Base-by-base conservation (phyloP, 148 eudicot species). In the Amaranthus hypochondriacus region DNA sequence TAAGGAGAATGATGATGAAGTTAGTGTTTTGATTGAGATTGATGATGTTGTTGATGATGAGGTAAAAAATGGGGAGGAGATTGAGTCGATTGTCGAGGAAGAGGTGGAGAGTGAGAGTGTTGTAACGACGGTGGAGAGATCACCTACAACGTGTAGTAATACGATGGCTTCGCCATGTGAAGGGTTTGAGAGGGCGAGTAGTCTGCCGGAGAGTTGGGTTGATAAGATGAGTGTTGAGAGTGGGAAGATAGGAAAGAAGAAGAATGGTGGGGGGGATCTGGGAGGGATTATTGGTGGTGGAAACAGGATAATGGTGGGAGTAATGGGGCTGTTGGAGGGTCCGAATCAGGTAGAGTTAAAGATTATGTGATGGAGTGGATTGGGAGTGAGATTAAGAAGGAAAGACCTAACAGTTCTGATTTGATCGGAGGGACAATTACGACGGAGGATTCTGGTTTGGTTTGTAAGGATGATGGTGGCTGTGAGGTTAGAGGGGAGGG, bases 321-420 rank as follows among this genome's bases (percentile, higher is more conserved):
- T 5, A 81, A 62, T 71, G 77, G 80, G 2, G 56, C 46, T 67
- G 70, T 67, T 18, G 74, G 81, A 1, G 90, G 90, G 28, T 86
- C 86, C 0, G 94, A 90, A 6, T 84, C 92, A 0, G 96, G 91
- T 39, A 73, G 98, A 64, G 86, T 90, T 10, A 93, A 93, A 78
- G 98, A 93, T 65, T 93, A 93, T 77, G 98, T 93, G 77, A 91
- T 93, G 97, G 98, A 93, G 79, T 93, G 98, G 98, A 89, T 93
- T 71, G 92, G 97, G 76, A 93, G 87, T 75, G 98, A 93, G 86
- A 93, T 93, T 21, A 91, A 83, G 75, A 91, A 93, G 73, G 98
- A 91, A 69, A 89, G 92, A 43, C 89, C 92, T 0, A 89, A 82
- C 51, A 76, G 64, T 14, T 64, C 82, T 54, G 89, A 85, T 63